Evolutionary conservation across 371 early-diverging fungal genomes (phyloP).

Genomic region (Rhizopus sp.): DNA sequence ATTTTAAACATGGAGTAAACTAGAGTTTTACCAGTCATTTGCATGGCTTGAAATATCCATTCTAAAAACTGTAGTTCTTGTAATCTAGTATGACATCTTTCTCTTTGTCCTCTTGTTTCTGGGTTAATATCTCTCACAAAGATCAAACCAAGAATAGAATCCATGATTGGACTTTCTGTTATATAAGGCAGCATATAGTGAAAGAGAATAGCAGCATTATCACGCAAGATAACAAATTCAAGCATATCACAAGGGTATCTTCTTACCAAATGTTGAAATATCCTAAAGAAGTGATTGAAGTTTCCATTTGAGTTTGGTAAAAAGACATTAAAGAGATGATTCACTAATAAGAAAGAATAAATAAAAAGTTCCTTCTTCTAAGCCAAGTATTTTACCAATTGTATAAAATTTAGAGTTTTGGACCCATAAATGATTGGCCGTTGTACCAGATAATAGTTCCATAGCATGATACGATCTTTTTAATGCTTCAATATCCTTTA

Average conservation of each 20-base stretch:
- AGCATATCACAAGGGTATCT: conserved; percentile 44
- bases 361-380: neutral
- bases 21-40: conserved; percentile 22
- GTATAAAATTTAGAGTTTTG: conserved; percentile 37
- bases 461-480: conserved; percentile 53
- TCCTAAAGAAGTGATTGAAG: conserved; percentile 45
- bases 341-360: conserved; percentile 16
- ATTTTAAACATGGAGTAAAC: neutral
- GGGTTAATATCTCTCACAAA: conserved; percentile 39
- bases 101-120: conserved; percentile 35
- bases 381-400: conserved; percentile 31
- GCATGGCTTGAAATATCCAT: conserved; percentile 33
- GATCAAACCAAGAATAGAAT: conserved; percentile 31
- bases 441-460: conserved; percentile 47
- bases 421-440: conserved; percentile 44
- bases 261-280: conserved; percentile 43
- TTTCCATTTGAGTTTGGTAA: conserved; percentile 43
- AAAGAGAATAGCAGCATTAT: conserved; percentile 31
- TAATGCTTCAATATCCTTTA: conserved; percentile 33
- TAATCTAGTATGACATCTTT: conserved; percentile 23
- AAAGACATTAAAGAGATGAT: conserved; percentile 33
- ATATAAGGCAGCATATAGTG: conserved; percentile 43
- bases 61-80: conserved; percentile 32
- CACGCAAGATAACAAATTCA: conserved; percentile 29
- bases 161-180: conserved; percentile 27